Evolutionary conservation across 768 basidiomycete species (phyloP).

Genomic region (Leccinum pellstonianum): DNA sequence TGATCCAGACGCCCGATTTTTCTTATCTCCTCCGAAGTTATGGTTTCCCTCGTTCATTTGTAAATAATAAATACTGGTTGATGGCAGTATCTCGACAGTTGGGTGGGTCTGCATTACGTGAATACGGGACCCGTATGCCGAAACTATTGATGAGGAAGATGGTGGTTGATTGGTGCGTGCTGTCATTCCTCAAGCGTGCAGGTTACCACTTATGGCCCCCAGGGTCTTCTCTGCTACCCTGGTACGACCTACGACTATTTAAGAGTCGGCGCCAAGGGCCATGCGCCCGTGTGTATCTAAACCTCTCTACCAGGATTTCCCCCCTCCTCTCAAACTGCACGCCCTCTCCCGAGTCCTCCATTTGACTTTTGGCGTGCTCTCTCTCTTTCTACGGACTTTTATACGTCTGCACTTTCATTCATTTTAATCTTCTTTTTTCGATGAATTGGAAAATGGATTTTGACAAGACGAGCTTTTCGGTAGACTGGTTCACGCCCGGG

Average conservation of each 20-base stretch:
- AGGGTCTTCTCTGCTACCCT: constrained; percentile 21
- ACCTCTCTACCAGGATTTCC: constrained; percentile 4
- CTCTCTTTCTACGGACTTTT: constrained; percentile 2
- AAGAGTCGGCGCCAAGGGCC: constrained; percentile 6
- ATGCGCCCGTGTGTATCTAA: constrained; percentile 5
- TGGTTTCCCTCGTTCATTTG: not conserved
- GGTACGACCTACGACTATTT: constrained; percentile 13
- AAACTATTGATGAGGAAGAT: constrained; percentile 7
- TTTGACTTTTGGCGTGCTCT: not conserved
- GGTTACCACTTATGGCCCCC: constrained; percentile 11
- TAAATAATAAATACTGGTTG: not conserved
- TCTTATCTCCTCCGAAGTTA: not conserved
- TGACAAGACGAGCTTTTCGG: constrained; percentile 31
- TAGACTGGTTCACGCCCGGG: constrained; percentile 33
- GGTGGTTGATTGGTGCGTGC: constrained; percentile 3
- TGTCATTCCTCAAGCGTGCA: constrained; percentile 7
- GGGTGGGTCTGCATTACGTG: not conserved
- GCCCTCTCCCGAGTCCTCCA: not conserved
- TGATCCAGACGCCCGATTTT: not conserved
- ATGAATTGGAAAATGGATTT: constrained; percentile 30
- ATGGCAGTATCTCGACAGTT: not conserved
- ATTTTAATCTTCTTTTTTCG: constrained; percentile 1
- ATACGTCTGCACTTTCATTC: constrained; percentile 7
- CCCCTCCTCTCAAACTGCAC: constrained; percentile 2
- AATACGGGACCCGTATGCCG: constrained; percentile 4